Percentiles rank a stretch among this genome's conserved stretches.
phyloP scores from a whole-genome alignment of 2,329 filamentous ascomycete species.

The Ophiocordyceps camponoti-saundersi region DNA sequence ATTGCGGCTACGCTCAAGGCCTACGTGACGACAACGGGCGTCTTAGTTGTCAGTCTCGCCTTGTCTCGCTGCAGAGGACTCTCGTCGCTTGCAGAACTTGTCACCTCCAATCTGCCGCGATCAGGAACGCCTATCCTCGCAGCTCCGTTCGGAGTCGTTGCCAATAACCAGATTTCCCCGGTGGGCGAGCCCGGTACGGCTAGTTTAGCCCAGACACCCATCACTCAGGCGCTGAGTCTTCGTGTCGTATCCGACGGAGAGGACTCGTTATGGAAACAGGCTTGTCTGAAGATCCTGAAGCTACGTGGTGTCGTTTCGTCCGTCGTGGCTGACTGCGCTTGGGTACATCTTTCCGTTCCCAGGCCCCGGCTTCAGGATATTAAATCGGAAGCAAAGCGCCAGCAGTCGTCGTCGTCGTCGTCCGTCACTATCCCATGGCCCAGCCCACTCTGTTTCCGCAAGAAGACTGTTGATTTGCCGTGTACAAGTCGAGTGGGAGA shows the following conservation, averaged over 20 bases:
- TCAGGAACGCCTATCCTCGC: slow-evolving; percentile 30
- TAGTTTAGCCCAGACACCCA: slow-evolving; percentile 31
- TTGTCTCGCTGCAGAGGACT: slow-evolving; percentile 30
- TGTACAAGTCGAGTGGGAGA: slow-evolving; percentile 22
- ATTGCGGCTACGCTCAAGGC: slow-evolving; percentile 33
- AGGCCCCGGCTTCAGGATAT: slow-evolving; percentile 25
- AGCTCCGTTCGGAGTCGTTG: slow-evolving; percentile 32
- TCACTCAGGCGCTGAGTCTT: slow-evolving; percentile 28
- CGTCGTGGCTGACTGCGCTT: slow-evolving; percentile 25
- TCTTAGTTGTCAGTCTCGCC: slow-evolving; percentile 30
- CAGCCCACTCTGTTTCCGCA: slow-evolving; percentile 33
- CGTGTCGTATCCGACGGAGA: slow-evolving; percentile 22
- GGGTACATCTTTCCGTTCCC: slow-evolving; percentile 33
- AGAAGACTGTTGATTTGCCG: slow-evolving; percentile 23
- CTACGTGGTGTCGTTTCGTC: slow-evolving; percentile 29
- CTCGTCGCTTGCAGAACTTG: slow-evolving; percentile 25
- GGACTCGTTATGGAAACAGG: slow-evolving; percentile 28
- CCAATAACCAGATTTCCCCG: slow-evolving; percentile 9
- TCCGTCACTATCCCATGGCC: slow-evolving; percentile 34
- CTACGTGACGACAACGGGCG: slow-evolving; percentile 38
- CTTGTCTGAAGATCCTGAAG: slow-evolving; percentile 32
- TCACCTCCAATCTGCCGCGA: slow-evolving; percentile 20
- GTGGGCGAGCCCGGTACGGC: slow-evolving; percentile 11
- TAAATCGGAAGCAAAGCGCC: slow-evolving; percentile 23
- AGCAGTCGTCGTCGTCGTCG: slow-evolving; percentile 16